A percentile compares a stretch with the other conserved stretches of the same genome.
Evolutionary conservation across 2,329 filamentous ascomycete species (phyloP).

Genomic region (Lasiodiplodia hormozganensis): DNA sequence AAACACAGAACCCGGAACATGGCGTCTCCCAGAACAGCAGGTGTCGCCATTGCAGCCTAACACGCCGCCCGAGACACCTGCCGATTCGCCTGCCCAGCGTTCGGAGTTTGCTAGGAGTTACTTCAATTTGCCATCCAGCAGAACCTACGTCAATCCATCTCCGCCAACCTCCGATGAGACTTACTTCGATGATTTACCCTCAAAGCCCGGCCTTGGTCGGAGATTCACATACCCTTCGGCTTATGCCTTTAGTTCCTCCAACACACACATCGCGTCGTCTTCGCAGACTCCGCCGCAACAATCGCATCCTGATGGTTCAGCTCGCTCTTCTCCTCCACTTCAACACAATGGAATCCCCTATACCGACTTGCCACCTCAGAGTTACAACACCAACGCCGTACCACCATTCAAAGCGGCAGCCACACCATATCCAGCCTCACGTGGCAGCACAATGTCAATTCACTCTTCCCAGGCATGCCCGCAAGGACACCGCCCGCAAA

Average conservation of each 20-base stretch:
- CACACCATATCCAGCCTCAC: not conserved
- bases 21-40: not conserved
- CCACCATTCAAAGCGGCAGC: not conserved
- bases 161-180: not conserved
- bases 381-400: not conserved
- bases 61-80: not conserved
- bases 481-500: not conserved
- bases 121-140: not conserved
- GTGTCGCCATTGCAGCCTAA: not conserved
- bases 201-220: not conserved
- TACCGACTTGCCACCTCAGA: not conserved
- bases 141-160: not conserved
- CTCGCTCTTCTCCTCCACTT: not conserved
- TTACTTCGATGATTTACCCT: not conserved
- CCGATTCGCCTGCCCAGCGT: not conserved
- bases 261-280: not conserved
- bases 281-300: not conserved
- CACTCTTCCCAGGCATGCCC: not conserved
- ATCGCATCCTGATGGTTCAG: not conserved
- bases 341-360: constrained; percentile 14
- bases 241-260: not conserved
- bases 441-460: not conserved
- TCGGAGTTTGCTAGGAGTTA: not conserved
- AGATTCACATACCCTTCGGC: not conserved
- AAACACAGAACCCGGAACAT: not conserved